A percentile compares a stretch with the other conserved stretches of the same genome.
Evolutionary conservation across 2,329 filamentous ascomycete species (phyloP).

Genomic region (Aspergillus piperis): DNA sequence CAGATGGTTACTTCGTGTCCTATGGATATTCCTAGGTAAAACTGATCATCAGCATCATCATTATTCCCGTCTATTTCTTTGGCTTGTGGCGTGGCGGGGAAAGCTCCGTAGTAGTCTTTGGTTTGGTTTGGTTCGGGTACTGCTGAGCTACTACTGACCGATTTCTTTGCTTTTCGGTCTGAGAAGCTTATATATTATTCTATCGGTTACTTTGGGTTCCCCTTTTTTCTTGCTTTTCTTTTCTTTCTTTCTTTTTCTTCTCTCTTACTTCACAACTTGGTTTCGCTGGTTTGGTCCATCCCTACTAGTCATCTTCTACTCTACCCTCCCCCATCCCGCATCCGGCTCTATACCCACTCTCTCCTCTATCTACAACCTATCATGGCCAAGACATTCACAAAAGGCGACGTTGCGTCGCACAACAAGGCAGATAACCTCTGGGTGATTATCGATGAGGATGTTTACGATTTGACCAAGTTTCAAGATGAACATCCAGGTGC

Average conservation of each 20-base stretch:
- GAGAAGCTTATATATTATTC: no score
- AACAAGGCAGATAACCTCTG: conserved; percentile 84
- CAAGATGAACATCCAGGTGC: conserved; percentile 73
- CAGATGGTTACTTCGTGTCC: background rate
- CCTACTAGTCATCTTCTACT: background rate
- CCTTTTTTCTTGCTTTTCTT: background rate
- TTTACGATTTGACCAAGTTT: conserved; percentile 91
- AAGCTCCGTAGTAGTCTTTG: conserved; percentile 4
- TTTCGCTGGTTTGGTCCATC: background rate
- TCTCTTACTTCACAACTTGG: background rate
- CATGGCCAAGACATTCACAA: conserved; percentile 88
- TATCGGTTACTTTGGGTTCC: background rate
- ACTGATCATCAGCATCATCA: background rate
- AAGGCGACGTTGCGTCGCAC: conserved; percentile 84
- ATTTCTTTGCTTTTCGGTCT: no score
- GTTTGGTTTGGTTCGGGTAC: conserved; percentile 9
- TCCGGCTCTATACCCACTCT: background rate
- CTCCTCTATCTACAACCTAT: conserved; percentile 26
- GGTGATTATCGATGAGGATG: conserved; percentile 91
- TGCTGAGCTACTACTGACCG: no score
- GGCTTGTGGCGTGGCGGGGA: background rate
- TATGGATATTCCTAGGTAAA: background rate
- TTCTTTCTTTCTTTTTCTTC: conserved; percentile 18
- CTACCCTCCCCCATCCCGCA: no score
- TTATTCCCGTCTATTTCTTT: background rate